Evolutionary conservation across 2,329 filamentous ascomycete species (phyloP).

Genomic region (Dothiorella sarmentorum): DNA sequence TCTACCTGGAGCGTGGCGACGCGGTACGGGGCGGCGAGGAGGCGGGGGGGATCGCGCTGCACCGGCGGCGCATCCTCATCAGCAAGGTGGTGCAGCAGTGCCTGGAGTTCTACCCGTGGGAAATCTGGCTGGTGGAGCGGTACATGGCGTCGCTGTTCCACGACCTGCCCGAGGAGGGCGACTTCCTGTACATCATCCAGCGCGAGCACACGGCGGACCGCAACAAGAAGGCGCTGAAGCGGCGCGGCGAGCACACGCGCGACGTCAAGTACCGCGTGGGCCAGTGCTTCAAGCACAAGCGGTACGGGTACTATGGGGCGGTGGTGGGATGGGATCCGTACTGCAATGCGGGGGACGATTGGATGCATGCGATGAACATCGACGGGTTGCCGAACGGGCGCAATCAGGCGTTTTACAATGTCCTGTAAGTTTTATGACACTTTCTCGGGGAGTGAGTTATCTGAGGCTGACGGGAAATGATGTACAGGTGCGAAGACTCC

Average conservation of each 20-base stretch:
- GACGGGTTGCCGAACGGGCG: slow-evolving; percentile 58
- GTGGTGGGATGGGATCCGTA: slow-evolving; percentile 81
- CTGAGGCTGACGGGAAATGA: no score
- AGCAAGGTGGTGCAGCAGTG: slow-evolving; percentile 63
- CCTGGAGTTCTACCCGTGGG: slow-evolving; percentile 64
- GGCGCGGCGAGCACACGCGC: slow-evolving; percentile 16
- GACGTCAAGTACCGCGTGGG: slow-evolving; percentile 51
- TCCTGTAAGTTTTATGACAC: slow-evolving; percentile 62
- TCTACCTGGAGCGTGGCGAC: slow-evolving; percentile 35
- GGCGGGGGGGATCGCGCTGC: slow-evolving; percentile 23
- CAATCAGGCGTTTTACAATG: slow-evolving; percentile 76
- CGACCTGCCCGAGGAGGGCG: slow-evolving; percentile 51
- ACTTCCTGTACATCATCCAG: slow-evolving; percentile 55
- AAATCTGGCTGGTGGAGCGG: slow-evolving; percentile 67
- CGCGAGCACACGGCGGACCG: slow-evolving; percentile 24
- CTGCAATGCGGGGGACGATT: slow-evolving; percentile 58
- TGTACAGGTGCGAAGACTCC: slow-evolving; percentile 62
- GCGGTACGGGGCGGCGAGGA: slow-evolving; percentile 22
- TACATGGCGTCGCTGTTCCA: slow-evolving; percentile 62
- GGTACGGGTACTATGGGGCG: slow-evolving; percentile 75
- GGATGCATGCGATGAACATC: slow-evolving; percentile 62
- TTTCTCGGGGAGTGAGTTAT: no score
- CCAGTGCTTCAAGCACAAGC: slow-evolving; percentile 76
- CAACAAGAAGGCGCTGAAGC: slow-evolving; percentile 55
- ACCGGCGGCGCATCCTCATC: slow-evolving; percentile 54